Percentiles rank a stretch among this genome's conserved stretches.
Evolutionary conservation across 306 rosid genomes (phyloP).

Genomic region (Psophocarpus tetragonolobus): DNA sequence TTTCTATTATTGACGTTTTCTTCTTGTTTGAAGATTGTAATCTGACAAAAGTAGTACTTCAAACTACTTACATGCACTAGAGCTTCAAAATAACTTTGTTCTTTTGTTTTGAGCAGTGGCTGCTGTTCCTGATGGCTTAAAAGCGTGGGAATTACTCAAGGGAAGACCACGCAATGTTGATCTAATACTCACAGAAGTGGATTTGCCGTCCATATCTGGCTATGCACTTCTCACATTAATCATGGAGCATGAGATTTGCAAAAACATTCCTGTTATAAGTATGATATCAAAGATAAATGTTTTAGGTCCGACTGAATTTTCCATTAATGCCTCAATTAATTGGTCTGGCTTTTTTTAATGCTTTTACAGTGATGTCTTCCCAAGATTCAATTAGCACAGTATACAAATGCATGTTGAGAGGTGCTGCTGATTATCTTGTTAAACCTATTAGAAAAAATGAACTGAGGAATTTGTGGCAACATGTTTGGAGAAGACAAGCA

Average conservation of each 20-base stretch:
- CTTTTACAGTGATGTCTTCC: conserved; percentile 85
- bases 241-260: conserved; percentile 90
- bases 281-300: conserved; percentile 32
- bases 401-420: conserved; percentile 87
- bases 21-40: conserved; percentile 24
- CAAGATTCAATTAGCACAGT: conserved; percentile 85
- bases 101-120: conserved; percentile 66
- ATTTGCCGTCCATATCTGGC: conserved; percentile 92
- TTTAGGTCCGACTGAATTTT: background rate
- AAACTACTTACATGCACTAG: background rate
- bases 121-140: conserved; percentile 91
- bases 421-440: conserved; percentile 96
- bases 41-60: background rate
- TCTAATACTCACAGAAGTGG: conserved; percentile 90
- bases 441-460: conserved; percentile 93
- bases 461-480: conserved; percentile 94
- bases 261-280: conserved; percentile 96
- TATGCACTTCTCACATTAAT: conserved; percentile 83
- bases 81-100: conserved; percentile 26
- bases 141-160: conserved; percentile 95
- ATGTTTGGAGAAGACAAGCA: conserved; percentile 96
- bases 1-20: background rate
- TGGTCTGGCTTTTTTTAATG: conserved; percentile 14
- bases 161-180: conserved; percentile 69
- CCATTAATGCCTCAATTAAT: background rate